Base-by-base conservation (phyloP, 179 eudicot species). In the Beta lomatogona region DNA sequence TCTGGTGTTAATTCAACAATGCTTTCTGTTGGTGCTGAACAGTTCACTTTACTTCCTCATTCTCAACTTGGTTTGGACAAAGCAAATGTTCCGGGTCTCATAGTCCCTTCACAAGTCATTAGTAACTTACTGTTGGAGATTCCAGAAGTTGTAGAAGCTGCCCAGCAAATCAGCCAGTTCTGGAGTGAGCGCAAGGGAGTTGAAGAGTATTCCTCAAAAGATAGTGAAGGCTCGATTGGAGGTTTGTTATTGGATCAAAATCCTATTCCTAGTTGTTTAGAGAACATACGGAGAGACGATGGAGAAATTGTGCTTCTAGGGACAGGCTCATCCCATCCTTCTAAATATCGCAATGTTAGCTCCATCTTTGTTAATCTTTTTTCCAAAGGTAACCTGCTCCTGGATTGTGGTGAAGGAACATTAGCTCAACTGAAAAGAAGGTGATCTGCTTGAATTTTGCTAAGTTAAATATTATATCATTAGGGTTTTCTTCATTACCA, bases 401-500 rank as follows among this genome's bases (percentile, higher is more conserved):
- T 94, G 5, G 98, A 94, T 86, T 90, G 98, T 75, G 98, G 98
- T 22, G 98, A 94, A 88, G 98, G 98, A 83, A 91, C 93, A n/a
- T 83, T 94, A 15, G 97, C 93, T 10, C 98, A 94, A 83, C 91
- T 92, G 45, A 92, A 86, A 83, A 88, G 98, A 88, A 90, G 98
- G 98, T 92, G 81, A 80, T 18, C 18, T 25, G 58, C 18, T 36
- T 8, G 4, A 21, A 48, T 11, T 45, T 36, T 74, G 44, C 48
- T 12, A 44, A 44, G 6, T 25, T 75, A 12, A 65, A 21, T 15
- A 45, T 19, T 71, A 57, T 58, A 28, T 60, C 7, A 6, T 58
- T 45, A 45, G 28, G 41, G 28, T 67, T 46, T 4, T 11, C 44
- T 64, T 50, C 22, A 46, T 65, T 73, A 53, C 63, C 46, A 15